Evolutionary conservation across 2,329 filamentous ascomycete genomes (phyloP).

Genomic region (Fusarium subglutinans): DNA sequence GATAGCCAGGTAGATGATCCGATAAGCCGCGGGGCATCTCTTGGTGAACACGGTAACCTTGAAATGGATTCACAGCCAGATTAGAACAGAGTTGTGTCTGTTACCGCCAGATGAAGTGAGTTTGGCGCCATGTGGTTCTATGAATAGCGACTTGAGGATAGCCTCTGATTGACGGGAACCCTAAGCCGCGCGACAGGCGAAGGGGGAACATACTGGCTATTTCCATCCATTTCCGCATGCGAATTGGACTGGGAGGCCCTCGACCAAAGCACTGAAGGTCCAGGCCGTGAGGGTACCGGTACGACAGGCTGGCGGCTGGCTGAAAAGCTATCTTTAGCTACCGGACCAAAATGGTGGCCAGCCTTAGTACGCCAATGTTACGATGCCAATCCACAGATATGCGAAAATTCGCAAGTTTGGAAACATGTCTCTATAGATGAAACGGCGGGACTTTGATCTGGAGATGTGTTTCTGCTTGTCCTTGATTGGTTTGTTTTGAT

Average conservation of each 20-base stretch:
- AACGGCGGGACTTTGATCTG: background rate
- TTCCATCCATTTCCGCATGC: background rate
- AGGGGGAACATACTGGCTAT: background rate
- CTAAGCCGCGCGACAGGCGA: background rate
- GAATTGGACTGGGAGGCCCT: background rate
- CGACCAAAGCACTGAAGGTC: background rate
- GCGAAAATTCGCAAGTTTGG: slow-evolving; percentile 2
- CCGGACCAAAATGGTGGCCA: background rate
- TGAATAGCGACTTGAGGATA: background rate
- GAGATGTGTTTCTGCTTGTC: background rate
- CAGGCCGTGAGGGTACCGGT: background rate
- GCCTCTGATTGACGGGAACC: background rate
- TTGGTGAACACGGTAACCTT: background rate
- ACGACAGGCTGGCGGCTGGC: background rate
- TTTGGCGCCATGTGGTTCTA: background rate
- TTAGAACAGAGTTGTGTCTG: background rate
- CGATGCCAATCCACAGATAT: background rate
- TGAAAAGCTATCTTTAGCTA: slow-evolving; percentile 29
- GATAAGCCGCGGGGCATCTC: background rate
- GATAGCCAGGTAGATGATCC: background rate
- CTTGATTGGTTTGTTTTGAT: background rate
- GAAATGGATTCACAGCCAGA: background rate
- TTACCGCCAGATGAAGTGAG: background rate
- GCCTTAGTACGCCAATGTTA: background rate
- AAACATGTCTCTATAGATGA: background rate